phyloP scores from a whole-genome alignment of 345 rosid species.

The Ceriops zippeliana region DNA sequence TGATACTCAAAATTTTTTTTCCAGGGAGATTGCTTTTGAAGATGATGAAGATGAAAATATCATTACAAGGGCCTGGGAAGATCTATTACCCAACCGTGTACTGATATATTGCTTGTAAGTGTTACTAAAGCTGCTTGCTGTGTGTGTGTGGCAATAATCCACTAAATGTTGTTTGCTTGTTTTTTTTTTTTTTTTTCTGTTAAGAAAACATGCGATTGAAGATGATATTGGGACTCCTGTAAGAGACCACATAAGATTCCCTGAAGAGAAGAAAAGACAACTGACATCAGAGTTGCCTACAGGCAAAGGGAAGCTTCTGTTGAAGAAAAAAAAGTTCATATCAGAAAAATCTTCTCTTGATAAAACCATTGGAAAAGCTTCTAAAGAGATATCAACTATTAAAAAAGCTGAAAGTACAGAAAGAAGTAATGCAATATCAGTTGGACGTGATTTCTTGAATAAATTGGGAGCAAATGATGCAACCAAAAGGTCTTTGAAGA shows the following conservation, averaged over 20 bases:
- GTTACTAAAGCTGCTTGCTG: not conserved
- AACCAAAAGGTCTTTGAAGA: slow-evolving; percentile 30
- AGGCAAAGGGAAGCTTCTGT: slow-evolving; percentile 28
- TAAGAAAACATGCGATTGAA: slow-evolving; percentile 69
- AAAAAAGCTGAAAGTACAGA: slow-evolving; percentile 35
- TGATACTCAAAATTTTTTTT: too few species aligned
- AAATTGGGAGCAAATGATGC: slow-evolving; percentile 40
- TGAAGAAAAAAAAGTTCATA: slow-evolving; percentile 30
- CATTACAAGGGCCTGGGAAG: slow-evolving; percentile 74
- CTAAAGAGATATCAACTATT: slow-evolving; percentile 23
- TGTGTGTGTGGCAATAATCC: not conserved
- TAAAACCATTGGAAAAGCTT: slow-evolving; percentile 25
- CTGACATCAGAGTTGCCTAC: slow-evolving; percentile 29
- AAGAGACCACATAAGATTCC: slow-evolving; percentile 72
- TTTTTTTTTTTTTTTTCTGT: not conserved
- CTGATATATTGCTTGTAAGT: slow-evolving; percentile 90
- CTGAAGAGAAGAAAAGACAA: slow-evolving; percentile 42
- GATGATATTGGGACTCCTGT: slow-evolving; percentile 67
- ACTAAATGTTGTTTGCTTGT: slow-evolving; percentile 11
- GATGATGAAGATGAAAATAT: slow-evolving; percentile 41
- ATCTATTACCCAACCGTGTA: slow-evolving; percentile 61
- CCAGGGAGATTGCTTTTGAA: slow-evolving; percentile 62
- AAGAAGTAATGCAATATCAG: slow-evolving; percentile 33
- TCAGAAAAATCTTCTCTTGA: slow-evolving; percentile 26
- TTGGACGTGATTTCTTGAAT: slow-evolving; percentile 26